Evolutionary conservation across 805 yeast genomes (phyloP), one percentile per base, ranked within the genome.

Genomic region (Metschnikowia hibisci): DNA sequence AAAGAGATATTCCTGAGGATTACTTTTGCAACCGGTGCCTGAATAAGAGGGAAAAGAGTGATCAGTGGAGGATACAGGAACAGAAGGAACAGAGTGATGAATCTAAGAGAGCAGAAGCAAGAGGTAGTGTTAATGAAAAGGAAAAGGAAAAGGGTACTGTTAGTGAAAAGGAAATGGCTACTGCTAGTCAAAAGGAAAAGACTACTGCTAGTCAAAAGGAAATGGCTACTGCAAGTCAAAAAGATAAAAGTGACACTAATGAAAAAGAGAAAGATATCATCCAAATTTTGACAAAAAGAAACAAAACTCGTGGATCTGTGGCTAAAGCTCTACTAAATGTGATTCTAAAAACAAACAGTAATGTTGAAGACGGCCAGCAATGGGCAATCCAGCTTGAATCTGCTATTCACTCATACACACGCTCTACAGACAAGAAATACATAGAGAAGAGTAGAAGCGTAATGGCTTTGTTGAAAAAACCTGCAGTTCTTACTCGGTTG

Each of bases 361-460:
- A 52, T 4, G 73, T 69, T 13, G 42, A 52, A 12, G 44, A 71
- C 15, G 73, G 81, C 0, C 47, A 51, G 2, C 57, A 66, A 15
- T 74, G 80, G 78, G 75, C 86, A 0, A 45, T 61, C 12, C 65
- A 70, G 20, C 60, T 84, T 28, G 90, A 84, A 60, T 55, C 61
- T 3, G 79, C 73, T 12, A 58, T 82, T 6, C 74, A 58, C 47
- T 56, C 60, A 15, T 60, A 46, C 62, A 65, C 46, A 53, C 68
- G 62, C 20, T 45, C 48, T 50, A 55, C 56, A 10, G 64, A 62
- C 47, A 64, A 59, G 38, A 64, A 52, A 64, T 85, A 90, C 65
- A 71, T 84, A 39, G 85, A 80, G 52, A 79, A 82, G 63, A 77
- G 84, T 55, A 67, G 96, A 61, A 73, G 84, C 39, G 69, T 83